A percentile compares a stretch with the other conserved stretches of the same genome.
Conservation (phyloP, 495 filamentous ascomycete species). For the Aspergillus nidulans region DNA sequence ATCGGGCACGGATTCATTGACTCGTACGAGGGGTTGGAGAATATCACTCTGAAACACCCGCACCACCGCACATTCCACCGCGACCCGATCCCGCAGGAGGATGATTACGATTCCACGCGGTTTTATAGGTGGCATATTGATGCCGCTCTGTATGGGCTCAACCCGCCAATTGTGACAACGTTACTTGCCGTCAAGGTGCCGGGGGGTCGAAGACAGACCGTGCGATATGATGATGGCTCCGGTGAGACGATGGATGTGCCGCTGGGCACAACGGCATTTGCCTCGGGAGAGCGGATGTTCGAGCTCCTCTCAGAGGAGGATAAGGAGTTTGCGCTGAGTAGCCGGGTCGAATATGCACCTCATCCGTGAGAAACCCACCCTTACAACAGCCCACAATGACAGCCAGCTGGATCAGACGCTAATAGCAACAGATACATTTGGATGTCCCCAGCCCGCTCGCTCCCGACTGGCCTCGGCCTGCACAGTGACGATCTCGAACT, state of each 20-base stretch:
- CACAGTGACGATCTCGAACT: slow-evolving; percentile 58
- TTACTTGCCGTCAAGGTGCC: slow-evolving; percentile 66
- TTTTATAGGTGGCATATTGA: slow-evolving; percentile 82
- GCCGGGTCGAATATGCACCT: slow-evolving; percentile 66
- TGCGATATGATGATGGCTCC: slow-evolving; percentile 67
- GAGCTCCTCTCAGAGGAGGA: slow-evolving; percentile 57
- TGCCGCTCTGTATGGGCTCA: slow-evolving; percentile 66
- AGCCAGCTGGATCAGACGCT: too few relatives aligned
- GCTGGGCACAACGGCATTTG: slow-evolving; percentile 72
- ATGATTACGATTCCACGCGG: slow-evolving; percentile 63
- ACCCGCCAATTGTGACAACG: slow-evolving; percentile 65
- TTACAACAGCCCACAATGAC: not conserved
- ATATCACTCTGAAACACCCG: slow-evolving; percentile 65
- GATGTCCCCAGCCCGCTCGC: slow-evolving; percentile 63
- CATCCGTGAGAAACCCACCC: slow-evolving; percentile 42
- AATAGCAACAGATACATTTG: slow-evolving; percentile 56
- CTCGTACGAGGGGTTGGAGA: slow-evolving; percentile 60
- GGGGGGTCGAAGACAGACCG: slow-evolving; percentile 55
- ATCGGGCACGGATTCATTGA: slow-evolving; percentile 67
- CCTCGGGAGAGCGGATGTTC: slow-evolving; percentile 62
- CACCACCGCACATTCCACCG: slow-evolving; percentile 73
- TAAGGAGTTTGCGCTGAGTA: slow-evolving; percentile 58
- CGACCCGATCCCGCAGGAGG: slow-evolving; percentile 53
- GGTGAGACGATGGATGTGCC: slow-evolving; percentile 64
- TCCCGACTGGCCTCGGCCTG: slow-evolving; percentile 62